Conservation (phyloP, 805 yeast species). For the Teunomyces lycoperdinae region DNA sequence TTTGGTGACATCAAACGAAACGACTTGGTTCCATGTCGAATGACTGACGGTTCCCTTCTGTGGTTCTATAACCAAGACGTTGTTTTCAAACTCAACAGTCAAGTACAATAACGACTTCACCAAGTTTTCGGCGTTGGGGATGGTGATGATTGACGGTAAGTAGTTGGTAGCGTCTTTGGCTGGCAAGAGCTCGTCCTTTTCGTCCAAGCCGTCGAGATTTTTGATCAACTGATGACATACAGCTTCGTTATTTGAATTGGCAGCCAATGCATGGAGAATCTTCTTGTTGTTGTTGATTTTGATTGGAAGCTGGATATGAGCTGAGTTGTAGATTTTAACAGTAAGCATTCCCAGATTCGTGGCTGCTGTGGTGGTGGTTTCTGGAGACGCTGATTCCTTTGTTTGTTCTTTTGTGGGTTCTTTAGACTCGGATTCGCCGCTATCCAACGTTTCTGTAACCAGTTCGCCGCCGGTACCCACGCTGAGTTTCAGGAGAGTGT, state of each 20-base stretch:
- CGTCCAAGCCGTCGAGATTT: slow-evolving; percentile 11
- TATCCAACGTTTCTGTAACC: not conserved
- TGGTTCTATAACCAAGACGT: slow-evolving; percentile 85
- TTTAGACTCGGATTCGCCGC: not conserved
- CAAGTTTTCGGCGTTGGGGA: slow-evolving; percentile 50
- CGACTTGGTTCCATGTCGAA: slow-evolving; percentile 85
- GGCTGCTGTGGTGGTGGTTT: slow-evolving; percentile 3
- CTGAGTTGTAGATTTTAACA: slow-evolving; percentile 71
- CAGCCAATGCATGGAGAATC: slow-evolving; percentile 62
- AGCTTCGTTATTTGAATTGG: slow-evolving; percentile 40
- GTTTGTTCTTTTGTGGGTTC: not conserved
- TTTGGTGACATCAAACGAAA: slow-evolving; percentile 78
- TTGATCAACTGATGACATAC: slow-evolving; percentile 17
- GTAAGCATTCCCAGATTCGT: slow-evolving; percentile 67
- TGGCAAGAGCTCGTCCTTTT: slow-evolving; percentile 21
- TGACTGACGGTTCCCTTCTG: slow-evolving; percentile 73
- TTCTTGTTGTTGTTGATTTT: slow-evolving; percentile 63
- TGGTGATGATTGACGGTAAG: slow-evolving; percentile 54
- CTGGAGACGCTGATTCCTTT: not conserved
- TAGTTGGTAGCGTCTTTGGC: slow-evolving; percentile 32
- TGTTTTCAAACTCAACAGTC: slow-evolving; percentile 92
- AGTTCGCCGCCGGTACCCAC: slow-evolving; percentile 4
- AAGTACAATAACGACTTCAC: slow-evolving; percentile 73
- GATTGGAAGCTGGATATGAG: slow-evolving; percentile 67
- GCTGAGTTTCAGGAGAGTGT: slow-evolving; percentile 19